phyloP scores from a whole-genome alignment of 1,139 yeast species.

The Yamadazyma atmosphaerica region DNA sequence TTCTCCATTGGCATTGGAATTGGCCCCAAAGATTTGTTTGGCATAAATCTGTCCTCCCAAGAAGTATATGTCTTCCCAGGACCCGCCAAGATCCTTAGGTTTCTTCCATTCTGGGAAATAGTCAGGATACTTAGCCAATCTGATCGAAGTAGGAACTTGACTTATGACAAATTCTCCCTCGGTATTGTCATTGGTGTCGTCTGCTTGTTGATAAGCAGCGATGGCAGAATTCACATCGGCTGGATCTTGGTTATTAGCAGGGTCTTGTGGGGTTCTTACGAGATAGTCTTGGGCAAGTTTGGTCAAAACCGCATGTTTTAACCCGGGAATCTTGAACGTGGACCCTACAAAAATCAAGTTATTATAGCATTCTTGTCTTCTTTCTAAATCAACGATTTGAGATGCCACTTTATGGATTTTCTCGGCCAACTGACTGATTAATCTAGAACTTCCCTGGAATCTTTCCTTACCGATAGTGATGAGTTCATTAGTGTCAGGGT shows the following conservation, averaged over 20 bases:
- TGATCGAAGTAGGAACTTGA: slow-evolving; percentile 79
- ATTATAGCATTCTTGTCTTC: slow-evolving; percentile 85
- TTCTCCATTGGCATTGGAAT: slow-evolving; percentile 60
- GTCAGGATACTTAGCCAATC: slow-evolving; percentile 74
- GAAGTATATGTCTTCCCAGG: slow-evolving; percentile 69
- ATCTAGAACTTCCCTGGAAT: slow-evolving; percentile 69
- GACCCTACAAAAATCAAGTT: slow-evolving; percentile 79
- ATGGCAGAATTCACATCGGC: slow-evolving; percentile 41
- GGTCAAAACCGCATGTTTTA: slow-evolving; percentile 67
- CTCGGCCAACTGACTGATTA: slow-evolving; percentile 55
- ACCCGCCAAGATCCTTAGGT: slow-evolving; percentile 55
- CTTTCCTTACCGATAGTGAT: slow-evolving; percentile 81
- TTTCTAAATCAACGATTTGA: slow-evolving; percentile 63
- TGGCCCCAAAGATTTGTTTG: slow-evolving; percentile 73
- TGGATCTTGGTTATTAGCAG: slow-evolving; percentile 23
- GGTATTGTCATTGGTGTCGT: slow-evolving; percentile 28
- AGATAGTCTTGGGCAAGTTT: slow-evolving; percentile 61
- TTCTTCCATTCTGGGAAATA: slow-evolving; percentile 96
- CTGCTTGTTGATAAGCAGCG: slow-evolving; percentile 46
- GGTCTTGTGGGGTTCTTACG: slow-evolving; percentile 37
- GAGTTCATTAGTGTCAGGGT: slow-evolving; percentile 50
- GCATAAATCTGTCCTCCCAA: slow-evolving; percentile 88
- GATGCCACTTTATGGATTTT: slow-evolving; percentile 55
- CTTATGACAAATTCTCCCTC: slow-evolving; percentile 29
- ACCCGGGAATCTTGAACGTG: slow-evolving; percentile 72